These are phyloP conservation scores for Thinopyrum elongatum DNA, from an alignment of 176 grass and related monocot species.

Conservation along the genomic window DNA sequence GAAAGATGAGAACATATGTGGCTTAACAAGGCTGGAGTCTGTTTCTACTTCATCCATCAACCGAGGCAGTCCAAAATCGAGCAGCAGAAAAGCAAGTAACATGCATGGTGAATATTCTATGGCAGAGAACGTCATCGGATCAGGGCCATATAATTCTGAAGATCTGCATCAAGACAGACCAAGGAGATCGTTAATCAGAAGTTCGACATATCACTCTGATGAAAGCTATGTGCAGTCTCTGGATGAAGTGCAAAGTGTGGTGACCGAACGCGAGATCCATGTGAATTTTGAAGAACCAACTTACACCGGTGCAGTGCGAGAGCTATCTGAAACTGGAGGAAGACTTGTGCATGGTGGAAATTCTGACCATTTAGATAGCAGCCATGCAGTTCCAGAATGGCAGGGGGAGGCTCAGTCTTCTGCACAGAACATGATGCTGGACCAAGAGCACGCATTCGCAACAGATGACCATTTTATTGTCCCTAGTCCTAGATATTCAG, in stretches of 20 bases:
- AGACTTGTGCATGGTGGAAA: slow-evolving; percentile 25
- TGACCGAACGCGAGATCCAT: slow-evolving; percentile 64
- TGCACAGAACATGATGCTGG: not conserved
- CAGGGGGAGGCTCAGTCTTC: not conserved
- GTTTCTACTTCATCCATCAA: slow-evolving; percentile 46
- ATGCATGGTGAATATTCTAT: slow-evolving; percentile 37
- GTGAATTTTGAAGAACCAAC: slow-evolving; percentile 63
- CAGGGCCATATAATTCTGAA: slow-evolving; percentile 26
- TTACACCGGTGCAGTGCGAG: slow-evolving; percentile 22
- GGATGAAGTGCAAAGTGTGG: slow-evolving; percentile 24
- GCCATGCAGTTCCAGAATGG: slow-evolving; percentile 4
- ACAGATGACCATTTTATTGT: not conserved
- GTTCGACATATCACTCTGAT: not conserved
- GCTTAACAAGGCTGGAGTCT: slow-evolving; percentile 45
- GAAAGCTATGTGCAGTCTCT: not conserved
- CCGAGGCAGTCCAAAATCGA: slow-evolving; percentile 15
- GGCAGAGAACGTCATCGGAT: slow-evolving; percentile 40
- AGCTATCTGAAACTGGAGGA: slow-evolving; percentile 24
- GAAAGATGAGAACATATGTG: slow-evolving; percentile 43
- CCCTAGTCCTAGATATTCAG: not conserved
- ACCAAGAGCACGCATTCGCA: slow-evolving; percentile 17
- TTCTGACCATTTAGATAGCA: not conserved
- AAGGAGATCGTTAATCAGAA: slow-evolving; percentile 19
- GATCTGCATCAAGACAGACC: not conserved
- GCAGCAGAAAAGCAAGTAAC: slow-evolving; percentile 36